These are phyloP conservation scores for Verticillium longisporum DNA, from an alignment of 2,329 filamentous ascomycete genomes.

Conservation along the genomic window DNA sequence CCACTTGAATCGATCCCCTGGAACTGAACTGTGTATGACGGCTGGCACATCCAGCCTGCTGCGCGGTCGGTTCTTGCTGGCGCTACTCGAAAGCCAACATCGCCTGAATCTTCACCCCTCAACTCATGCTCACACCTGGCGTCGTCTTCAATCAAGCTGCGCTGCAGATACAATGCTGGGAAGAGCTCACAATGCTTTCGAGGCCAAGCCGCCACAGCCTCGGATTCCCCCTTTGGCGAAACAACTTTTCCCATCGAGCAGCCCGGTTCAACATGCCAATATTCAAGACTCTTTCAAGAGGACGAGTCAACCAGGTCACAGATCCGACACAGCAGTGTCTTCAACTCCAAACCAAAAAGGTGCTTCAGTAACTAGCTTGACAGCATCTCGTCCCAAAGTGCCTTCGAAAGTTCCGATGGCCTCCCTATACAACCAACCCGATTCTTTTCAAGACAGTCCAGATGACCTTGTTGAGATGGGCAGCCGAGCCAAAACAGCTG, in stretches of 20 bases:
- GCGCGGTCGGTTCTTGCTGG: neutral
- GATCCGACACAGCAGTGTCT: neutral
- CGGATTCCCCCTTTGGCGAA: constrained; percentile 33
- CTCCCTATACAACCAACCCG: constrained; percentile 35
- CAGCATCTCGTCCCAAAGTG: constrained; percentile 16
- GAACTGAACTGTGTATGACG: neutral
- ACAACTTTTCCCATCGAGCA: constrained; percentile 52
- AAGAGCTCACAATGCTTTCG: constrained; percentile 27
- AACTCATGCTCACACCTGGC: neutral
- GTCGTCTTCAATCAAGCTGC: neutral
- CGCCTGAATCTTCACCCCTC: neutral
- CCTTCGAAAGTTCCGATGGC: constrained; percentile 19
- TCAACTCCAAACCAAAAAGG: neutral
- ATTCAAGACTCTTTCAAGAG: constrained; percentile 44
- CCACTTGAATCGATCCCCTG: neutral
- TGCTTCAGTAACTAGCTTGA: constrained; percentile 15
- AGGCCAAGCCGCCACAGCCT: constrained; percentile 27
- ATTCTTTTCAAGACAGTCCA: constrained; percentile 40
- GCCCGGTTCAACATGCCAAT: constrained; percentile 37
- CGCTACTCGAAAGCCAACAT: neutral
- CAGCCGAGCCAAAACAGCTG: constrained; percentile 16
- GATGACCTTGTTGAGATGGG: constrained; percentile 10
- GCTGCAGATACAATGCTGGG: constrained; percentile 24
- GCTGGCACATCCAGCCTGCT: neutral
- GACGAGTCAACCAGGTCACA: constrained; percentile 25